Evolutionary conservation across 257 asterid genomes (phyloP).

Genomic region (Solanum rostratum): DNA sequence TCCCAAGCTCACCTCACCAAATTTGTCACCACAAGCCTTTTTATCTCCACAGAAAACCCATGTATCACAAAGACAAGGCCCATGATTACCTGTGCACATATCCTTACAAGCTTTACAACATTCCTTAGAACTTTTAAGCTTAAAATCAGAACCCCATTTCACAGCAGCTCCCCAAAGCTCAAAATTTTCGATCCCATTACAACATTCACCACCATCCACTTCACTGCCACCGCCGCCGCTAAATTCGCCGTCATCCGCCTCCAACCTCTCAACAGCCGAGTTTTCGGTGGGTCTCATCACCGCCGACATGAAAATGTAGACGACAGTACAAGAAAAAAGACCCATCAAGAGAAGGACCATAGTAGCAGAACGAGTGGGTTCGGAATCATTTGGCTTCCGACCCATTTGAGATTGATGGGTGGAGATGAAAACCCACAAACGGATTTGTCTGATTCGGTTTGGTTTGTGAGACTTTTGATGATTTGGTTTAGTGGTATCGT

Average conservation of each 20-base stretch:
- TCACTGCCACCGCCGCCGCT: not conserved
- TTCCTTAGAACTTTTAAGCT: constrained; percentile 56
- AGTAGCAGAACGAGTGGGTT: constrained; percentile 45
- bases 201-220: constrained; percentile 34
- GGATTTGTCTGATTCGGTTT: not conserved
- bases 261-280: constrained; percentile 14
- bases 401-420: constrained; percentile 38
- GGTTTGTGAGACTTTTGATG: constrained; percentile 8
- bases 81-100: constrained; percentile 71
- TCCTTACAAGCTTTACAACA: constrained; percentile 74
- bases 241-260: constrained; percentile 7
- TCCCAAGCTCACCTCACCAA: constrained; percentile 62
- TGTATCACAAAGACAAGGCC: constrained; percentile 88
- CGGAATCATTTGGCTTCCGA: constrained; percentile 63
- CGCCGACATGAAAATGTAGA: constrained; percentile 56
- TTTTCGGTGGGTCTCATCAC: constrained; percentile 20
- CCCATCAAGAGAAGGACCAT: constrained; percentile 62
- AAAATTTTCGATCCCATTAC: constrained; percentile 58
- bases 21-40: constrained; percentile 63
- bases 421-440: constrained; percentile 19
- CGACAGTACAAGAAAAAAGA: constrained; percentile 49
- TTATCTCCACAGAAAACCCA: constrained; percentile 91
- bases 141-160: constrained; percentile 90
- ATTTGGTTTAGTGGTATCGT: constrained; percentile 1
- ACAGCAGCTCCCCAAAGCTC: constrained; percentile 96